Base-by-base conservation (phyloP, 352 stramenopile species). In the Globisporangium nodosum region DNA sequence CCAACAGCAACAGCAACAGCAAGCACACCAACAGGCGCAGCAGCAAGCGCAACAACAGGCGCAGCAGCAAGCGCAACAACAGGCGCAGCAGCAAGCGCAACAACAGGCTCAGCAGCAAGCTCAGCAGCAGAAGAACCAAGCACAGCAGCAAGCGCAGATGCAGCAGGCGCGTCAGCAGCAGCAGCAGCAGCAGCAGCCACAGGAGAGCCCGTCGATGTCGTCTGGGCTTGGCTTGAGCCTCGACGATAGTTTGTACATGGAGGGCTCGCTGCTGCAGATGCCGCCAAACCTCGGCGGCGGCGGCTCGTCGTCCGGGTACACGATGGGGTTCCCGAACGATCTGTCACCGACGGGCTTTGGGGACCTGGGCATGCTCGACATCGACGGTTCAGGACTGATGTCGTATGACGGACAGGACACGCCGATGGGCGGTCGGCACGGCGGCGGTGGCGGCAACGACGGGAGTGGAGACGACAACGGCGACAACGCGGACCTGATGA, bases 171-270 rank as follows among this genome's bases (percentile, higher is more conserved):
- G 62, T 3, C 70, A 64, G 42, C 60, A 70, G 49, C 66, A 73
- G 42, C 62, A 68, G 46, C 61, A 73, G 21, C 66, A 73, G 40
- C 52, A 58, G 49, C 62, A 69, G 35, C 65, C 77, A 18, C 63
- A 74, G 18, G 74, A 88, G 51, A 78, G 69, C 31, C 71, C 78
- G 16, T 77, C 76, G 16, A 64, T 86, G 52, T 73, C 45, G 35
- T 82, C 77, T 20, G 68, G 73, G 11, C 62, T 87, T 4, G 71
- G 65, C 8, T 60, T 89, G 40, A 76, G 56, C 18, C 62, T 88
- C 42, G 79, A 89, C 56, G 77, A 89, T 40, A 78, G 68, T 18
- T 52, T 87, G 13, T 89, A 87, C 33, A 86, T 87, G 77, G 76
- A 89, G 52, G 58, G 66, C 49, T 70, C 64, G 35, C 53, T 85